Base-by-base conservation (phyloP, 257 asterid species). In the Solanum pimpinellifolium region DNA sequence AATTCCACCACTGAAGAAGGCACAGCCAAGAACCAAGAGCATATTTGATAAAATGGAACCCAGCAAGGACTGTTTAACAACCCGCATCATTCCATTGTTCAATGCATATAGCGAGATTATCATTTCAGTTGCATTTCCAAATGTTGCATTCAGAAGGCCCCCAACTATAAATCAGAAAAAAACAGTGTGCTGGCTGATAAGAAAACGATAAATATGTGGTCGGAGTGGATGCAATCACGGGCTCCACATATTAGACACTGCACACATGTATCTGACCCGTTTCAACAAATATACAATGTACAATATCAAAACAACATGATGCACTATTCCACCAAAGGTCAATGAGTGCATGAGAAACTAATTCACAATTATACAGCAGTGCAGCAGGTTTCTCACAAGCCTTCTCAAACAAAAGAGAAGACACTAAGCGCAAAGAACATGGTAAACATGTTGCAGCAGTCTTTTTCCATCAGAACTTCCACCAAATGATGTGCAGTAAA, bases 71-170 rank as follows among this genome's bases (percentile, higher is more conserved):
- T 95, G 98, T 68, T 97, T 97, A 90, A 97, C 99, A 59, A 97
- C 98, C 91, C 96, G 91, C 87, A 95, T 92, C 99, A 97, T 97
- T 69, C 96, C 98, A 33, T 93, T 95, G 83, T 97, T 95, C 92
- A 97, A 90, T 11, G 99, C 99, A 83, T 94, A 96, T 78, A 97
- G 92, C 1, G 98, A 94, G 80, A 96, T 97, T 80, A 97, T 97
- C 99, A 97, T 96, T 90, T 97, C 99, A 3, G 99, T 97, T 35
- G 98, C 98, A 87, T 96, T 97, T 78, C 99, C 99, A 84, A 97
- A 96, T 82, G 99, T 97, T 37, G 99, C 99, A 89, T 96, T 97
- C 83, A 97, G 91, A 88, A 97, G 97, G 87, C 99, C 99, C 9
- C 99, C 99, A 82, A 97, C 99, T 97, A 96, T 90, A 86, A 59